Base-by-base conservation (phyloP, 2,329 filamentous ascomycete genomes). In the Sporothrix variecibatus region DNA sequence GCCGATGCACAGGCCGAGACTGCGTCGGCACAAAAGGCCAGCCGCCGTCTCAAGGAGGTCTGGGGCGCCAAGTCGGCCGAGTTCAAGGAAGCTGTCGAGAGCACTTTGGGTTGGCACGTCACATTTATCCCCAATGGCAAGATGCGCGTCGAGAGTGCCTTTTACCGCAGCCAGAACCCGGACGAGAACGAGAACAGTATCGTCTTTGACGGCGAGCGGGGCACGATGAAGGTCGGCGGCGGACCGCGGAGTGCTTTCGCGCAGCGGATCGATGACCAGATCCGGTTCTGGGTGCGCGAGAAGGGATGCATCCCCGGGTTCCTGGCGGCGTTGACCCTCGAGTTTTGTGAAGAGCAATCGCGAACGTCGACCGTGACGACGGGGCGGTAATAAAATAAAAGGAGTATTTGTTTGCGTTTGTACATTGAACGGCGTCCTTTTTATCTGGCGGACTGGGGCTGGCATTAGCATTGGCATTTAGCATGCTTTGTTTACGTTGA, bases 41-140 rank as follows among this genome's bases (percentile, higher is more conserved):
- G 93, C 76, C 87, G 90, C 28, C 93, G 96, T 1, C 90, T 98
- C 15, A 97, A 97, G 78, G 93, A 98, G 80, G 96, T 79, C 74
- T 99, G 94, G 93, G 90, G 90, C 0, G 89, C 92, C 77, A 99
- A 98, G 82, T 94, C 93, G 0, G 90, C 93, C 78, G 96, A 99
- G 83, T 98, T 99, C 84, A 94, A 97, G 69, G 94, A 98, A 83
- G 94, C 95, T 43, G 95, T 99, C 74, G 95, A 95, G 76, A 94
- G 91, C 26, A 92, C 97, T 0, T 87, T 99, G 0, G 96, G 96
- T 0, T 99, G 95, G 92, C 95, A 95, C 72, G 90, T 98, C 15
- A 94, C 96, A 43, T 98, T 99, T 81, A 92, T 98, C 81, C 94
- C 95, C n/a, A 97, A 97, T 81, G 96, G 96, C 58, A 95, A 97